Evolutionary conservation across 108 stramenopile species (phyloP), one percentile per base, ranked within the genome.

Genomic region (Conticribra weissflogii): DNA sequence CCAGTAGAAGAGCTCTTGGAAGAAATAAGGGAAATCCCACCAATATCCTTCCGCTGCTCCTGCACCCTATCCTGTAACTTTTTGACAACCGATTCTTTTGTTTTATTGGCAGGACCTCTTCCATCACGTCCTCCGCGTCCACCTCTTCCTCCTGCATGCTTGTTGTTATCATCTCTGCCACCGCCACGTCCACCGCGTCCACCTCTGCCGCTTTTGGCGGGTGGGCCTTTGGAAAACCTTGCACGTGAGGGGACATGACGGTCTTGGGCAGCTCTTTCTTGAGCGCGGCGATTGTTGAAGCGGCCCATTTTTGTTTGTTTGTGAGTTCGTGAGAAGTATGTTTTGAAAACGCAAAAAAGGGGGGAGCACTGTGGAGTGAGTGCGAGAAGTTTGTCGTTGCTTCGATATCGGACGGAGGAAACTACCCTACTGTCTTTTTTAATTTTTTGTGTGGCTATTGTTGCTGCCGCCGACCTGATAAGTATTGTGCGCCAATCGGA

Each of bases 181-280:
- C 74, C 58, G 15, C 74, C 41, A 36, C 75, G 24, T 14, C 79
- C 68, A 14, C 77, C 34, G 2, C 80, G 53, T 4, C 82, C 68
- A 9, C 65, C 66, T 7, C 55, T 53, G 2, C 49, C 60, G 17
- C 28, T 64, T 66, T 80, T 85, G 3, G 60, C 54, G 46, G 87
- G 85, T 3, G 88, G 88, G 3, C 81, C 74, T 33, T 83, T 84
- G 64, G 72, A 75, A 59, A 90, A 90, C 9, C 86, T 71, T 14
- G 89, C 89, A 27, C 89, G 68, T 2, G 83, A 63, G 1, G 86
- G 81, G 36, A 84, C 82, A 51, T 83, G 83, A 46, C 78, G 71
- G 48, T 77, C 52, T 24, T 82, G 74, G 24, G 54, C 75, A 7
- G 89, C 89, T n/a, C 85, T 81, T 55, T 85, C 68, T 46, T 88